Conservation (phyloP, 1,284 basidiomycete species). For the Rhodotorula sp. region DNA sequence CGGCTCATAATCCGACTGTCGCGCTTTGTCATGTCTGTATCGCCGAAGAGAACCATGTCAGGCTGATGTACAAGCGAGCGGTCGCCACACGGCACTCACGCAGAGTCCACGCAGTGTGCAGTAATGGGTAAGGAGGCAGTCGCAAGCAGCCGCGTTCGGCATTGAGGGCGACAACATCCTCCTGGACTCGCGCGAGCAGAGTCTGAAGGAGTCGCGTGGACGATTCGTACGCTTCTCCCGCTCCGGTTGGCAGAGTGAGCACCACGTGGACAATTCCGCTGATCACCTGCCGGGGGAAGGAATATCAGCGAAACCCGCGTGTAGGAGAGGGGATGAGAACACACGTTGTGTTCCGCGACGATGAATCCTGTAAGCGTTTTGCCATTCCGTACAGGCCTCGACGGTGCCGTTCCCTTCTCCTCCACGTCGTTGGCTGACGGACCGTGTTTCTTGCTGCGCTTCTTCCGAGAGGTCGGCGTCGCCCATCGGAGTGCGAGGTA, state of each 20-base stretch:
- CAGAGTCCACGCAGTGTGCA: conserved; percentile 28
- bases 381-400: conserved; percentile 11
- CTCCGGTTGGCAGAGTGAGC: conserved; percentile 27
- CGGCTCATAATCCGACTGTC: conserved; percentile 37
- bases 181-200: conserved; percentile 20
- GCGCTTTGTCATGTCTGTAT: conserved; percentile 34
- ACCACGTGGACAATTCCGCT: conserved; percentile 23
- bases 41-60: too few relatives aligned
- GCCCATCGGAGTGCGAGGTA: conserved; percentile 33
- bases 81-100: conserved; percentile 9
- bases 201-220: conserved; percentile 31
- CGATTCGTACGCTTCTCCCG: conserved; percentile 34
- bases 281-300: conserved; percentile 5
- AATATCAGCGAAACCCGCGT: not conserved
- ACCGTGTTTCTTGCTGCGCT: conserved; percentile 14
- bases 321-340: not conserved
- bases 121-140: conserved; percentile 11
- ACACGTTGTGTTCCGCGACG: conserved; percentile 32
- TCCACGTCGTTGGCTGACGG: not conserved
- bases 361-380: conserved; percentile 29
- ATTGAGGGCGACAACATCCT: conserved; percentile 19
- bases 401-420: not conserved
- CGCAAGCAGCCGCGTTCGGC: not conserved
- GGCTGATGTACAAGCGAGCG: not conserved
- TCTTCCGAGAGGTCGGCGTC: conserved; percentile 25